A percentile compares a stretch with the other conserved stretches of the same genome.
Evolutionary conservation across 2,329 filamentous ascomycete genomes (phyloP).

Genomic region (Chrysoporthe puriensis): DNA sequence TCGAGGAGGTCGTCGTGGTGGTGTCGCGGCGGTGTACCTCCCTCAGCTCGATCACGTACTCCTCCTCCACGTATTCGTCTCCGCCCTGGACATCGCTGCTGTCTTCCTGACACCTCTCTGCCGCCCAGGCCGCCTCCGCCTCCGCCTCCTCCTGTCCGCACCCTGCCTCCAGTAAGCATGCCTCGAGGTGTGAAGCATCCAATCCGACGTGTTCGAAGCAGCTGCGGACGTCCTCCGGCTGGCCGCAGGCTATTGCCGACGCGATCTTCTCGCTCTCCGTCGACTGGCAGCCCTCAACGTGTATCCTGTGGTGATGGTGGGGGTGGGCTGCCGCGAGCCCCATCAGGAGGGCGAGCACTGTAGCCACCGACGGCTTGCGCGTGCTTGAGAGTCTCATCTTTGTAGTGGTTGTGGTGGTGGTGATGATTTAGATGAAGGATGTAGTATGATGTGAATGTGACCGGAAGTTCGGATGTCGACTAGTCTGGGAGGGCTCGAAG

Average conservation of each 20-base stretch:
- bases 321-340: slow-evolving; percentile 10
- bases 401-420: background rate
- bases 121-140: slow-evolving; percentile 3
- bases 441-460: background rate
- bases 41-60: slow-evolving; percentile 12
- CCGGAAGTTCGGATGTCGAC: too few species aligned
- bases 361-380: background rate
- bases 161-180: slow-evolving; percentile 12
- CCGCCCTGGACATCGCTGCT: background rate
- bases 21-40: background rate
- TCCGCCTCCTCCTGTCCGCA: slow-evolving; percentile 5
- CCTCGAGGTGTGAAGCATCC: background rate
- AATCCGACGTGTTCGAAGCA: slow-evolving; percentile 6
- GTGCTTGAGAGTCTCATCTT: background rate
- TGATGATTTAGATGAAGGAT: background rate
- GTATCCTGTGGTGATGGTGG: slow-evolving; percentile 3
- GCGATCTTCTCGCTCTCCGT: background rate
- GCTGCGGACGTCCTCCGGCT: background rate
- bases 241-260: background rate
- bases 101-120: slow-evolving; percentile 4
- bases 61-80: background rate
- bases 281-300: background rate
- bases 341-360: background rate
- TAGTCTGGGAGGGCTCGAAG: too few species aligned
- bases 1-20: background rate